These are phyloP conservation scores for Peronospora farinosa DNA, from an alignment of 352 stramenopile genomes.

Conservation along the genomic window DNA sequence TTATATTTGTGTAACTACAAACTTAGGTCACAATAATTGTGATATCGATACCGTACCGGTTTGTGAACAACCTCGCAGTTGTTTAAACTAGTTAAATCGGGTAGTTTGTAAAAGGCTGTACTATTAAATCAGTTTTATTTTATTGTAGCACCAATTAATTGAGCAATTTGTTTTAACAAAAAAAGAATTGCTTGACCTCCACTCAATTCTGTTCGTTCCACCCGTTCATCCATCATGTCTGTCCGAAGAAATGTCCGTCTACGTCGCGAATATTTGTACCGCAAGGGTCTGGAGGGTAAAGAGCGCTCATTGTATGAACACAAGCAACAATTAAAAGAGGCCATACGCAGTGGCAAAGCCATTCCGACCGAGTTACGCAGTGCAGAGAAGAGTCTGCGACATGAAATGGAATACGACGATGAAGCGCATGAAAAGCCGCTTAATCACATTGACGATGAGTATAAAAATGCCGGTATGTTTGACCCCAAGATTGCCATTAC, in stretches of 20 bases:
- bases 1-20: too few relatives aligned
- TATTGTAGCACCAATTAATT: too few relatives aligned
- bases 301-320: slow-evolving; percentile 94
- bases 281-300: slow-evolving; percentile 95
- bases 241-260: slow-evolving; percentile 94
- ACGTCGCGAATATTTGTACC: slow-evolving; percentile 98
- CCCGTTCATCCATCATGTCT: slow-evolving; percentile 43
- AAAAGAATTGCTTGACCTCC: slow-evolving; percentile 17
- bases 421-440: slow-evolving; percentile 82
- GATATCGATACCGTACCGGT: too few relatives aligned
- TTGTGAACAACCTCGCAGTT: too few relatives aligned
- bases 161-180: too few relatives aligned
- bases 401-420: slow-evolving; percentile 91
- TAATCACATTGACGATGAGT: slow-evolving; percentile 98
- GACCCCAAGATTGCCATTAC: slow-evolving; percentile 98
- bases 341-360: slow-evolving; percentile 90
- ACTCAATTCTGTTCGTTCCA: too few relatives aligned
- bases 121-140: too few relatives aligned
- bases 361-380: slow-evolving; percentile 96
- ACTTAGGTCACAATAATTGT: too few relatives aligned
- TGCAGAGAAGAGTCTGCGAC: slow-evolving; percentile 88
- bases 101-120: too few relatives aligned
- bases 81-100: too few relatives aligned
- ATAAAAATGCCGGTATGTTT: slow-evolving; percentile 94
- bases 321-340: slow-evolving; percentile 95